Conservation (phyloP, 2,329 filamentous ascomycete genomes). For the Trichophyton verrucosum region DNA sequence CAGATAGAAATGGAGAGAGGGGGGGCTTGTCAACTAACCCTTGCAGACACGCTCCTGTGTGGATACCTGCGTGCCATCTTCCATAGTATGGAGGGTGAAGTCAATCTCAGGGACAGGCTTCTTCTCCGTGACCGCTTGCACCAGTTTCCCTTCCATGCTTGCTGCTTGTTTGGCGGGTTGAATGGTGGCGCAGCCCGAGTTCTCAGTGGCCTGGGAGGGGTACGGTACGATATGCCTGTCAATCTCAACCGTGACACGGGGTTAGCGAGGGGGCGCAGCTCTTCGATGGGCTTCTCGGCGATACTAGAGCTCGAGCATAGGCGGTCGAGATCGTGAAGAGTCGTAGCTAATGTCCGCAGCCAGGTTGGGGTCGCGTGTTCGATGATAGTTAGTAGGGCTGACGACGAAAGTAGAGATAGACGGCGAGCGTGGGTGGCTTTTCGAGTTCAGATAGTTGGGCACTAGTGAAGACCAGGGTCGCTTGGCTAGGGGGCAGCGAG, state of each 20-base stretch:
- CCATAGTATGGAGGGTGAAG: slow-evolving; percentile 97
- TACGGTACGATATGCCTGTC: background rate
- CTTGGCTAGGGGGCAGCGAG: background rate
- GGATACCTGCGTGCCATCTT: slow-evolving; percentile 90
- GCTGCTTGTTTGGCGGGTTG: slow-evolving; percentile 3
- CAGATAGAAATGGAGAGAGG: background rate
- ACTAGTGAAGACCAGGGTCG: background rate
- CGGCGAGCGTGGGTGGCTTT: background rate
- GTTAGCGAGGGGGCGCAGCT: background rate
- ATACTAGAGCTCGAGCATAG: background rate
- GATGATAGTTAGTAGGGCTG: background rate
- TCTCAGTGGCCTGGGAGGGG: background rate
- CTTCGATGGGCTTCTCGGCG: background rate
- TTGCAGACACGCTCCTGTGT: slow-evolving; percentile 95
- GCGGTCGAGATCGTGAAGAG: background rate
- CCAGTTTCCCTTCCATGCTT: slow-evolving; percentile 42
- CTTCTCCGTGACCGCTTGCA: slow-evolving; percentile 88
- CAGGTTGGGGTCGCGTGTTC: background rate
- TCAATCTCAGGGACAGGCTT: slow-evolving; percentile 94
- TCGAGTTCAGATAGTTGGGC: background rate
- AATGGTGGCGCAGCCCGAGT: slow-evolving; percentile 2
- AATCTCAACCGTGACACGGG: background rate
- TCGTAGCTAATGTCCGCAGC: background rate
- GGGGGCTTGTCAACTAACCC: slow-evolving; percentile 44
- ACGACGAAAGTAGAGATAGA: background rate